Evolutionary conservation across 225 moss, liverwort and hornwort species (phyloP), one percentile per base, ranked within the genome.

Genomic region (Takakia lepidozioides): DNA sequence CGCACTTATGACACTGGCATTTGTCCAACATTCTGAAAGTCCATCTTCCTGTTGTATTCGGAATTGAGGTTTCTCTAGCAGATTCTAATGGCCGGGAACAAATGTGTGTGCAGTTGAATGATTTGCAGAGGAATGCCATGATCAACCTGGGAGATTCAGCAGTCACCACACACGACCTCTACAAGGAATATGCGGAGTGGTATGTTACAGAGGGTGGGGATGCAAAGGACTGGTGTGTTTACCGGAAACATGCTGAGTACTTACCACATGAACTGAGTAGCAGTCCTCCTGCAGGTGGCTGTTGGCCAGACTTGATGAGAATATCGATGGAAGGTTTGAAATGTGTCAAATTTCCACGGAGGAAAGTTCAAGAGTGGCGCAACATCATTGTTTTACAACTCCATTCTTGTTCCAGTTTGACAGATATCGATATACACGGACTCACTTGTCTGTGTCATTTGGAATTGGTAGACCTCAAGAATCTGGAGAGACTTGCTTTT

Each of bases 151-250:
- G 39, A 58, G 27, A 60, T 32, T 49, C 43, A 29, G 19, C 49
- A n/a, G n/a, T 66, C 30, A 43, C 66, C 30, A 59, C 32, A 32
- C 66, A 59, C 20, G 66, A 59, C 38, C 66, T 66, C 25, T 66
- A 66, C 66, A 66, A 66, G 66, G 66, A 59, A 42, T 59, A 66
- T 43, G 66, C 66, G 34, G n/a, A n/a, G n/a, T n/a, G n/a, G n/a
- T n/a, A n/a, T n/a, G n/a, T n/a, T n/a, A n/a, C n/a, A 55, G 27
- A 2, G 37, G 22, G 28, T 30, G 15, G 5, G 13, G 54, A 56
- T 20, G 16, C 25, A 22, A 29, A 60, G n/a, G 24, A 30, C 21
- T 60, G 67, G 54, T 60, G 60, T 60, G 49, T 60, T 43, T 44
- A 60, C 49, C 43, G 38, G 27, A 2, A 56, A 36, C 25, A 17